Percentiles rank a stretch among this genome's conserved stretches.
Evolutionary conservation across 306 rosid genomes (phyloP).

Genomic region (Carpinus fangiana): DNA sequence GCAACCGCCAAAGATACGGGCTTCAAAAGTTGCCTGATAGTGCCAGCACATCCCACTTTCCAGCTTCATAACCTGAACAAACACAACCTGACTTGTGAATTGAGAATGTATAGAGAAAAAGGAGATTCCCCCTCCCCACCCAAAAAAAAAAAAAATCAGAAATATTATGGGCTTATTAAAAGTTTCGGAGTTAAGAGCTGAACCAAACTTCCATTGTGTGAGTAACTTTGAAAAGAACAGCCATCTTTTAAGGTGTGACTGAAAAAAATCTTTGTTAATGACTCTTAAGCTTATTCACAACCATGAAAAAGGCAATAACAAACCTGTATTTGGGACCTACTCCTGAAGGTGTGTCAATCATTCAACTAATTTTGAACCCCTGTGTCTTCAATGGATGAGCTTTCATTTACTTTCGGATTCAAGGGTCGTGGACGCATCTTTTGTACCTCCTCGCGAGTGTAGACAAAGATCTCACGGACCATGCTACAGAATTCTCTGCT

Average conservation of each 20-base stretch:
- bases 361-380: conserved; percentile 1
- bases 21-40: not conserved
- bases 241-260: not conserved
- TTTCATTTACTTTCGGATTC: conserved; percentile 6
- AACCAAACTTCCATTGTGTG: not conserved
- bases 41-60: not conserved
- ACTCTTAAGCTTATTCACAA: conserved; percentile 8
- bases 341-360: conserved; percentile 4
- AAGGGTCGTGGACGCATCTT: conserved; percentile 1
- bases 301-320: not conserved
- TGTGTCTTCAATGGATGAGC: not conserved
- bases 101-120: not conserved
- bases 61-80: not conserved
- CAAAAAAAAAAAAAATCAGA: not conserved
- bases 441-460: conserved; percentile 62
- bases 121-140: not conserved
- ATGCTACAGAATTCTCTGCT: conserved; percentile 59
- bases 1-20: not conserved
- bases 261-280: not conserved
- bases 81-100: not conserved
- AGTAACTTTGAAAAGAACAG: not conserved
- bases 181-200: not conserved
- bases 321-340: not conserved
- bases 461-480: conserved; percentile 54
- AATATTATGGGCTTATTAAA: too few species aligned